Base-by-base conservation (phyloP, 495 filamentous ascomycete species). In the Thozetella sp. region DNA sequence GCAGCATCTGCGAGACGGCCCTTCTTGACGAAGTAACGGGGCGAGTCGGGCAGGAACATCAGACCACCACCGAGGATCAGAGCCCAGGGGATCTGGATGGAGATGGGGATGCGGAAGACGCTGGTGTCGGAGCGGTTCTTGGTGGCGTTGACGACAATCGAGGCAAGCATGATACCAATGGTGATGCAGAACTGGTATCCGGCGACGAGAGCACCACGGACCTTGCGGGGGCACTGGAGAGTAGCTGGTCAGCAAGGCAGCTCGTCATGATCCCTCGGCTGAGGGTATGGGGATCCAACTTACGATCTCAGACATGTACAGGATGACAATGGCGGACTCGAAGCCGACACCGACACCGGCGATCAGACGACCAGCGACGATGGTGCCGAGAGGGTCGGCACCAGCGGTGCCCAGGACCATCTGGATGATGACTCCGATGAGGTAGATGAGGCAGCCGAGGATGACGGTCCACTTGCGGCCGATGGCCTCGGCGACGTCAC, bases 101-200 rank as follows among this genome's bases (percentile, higher is more conserved):
- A 85, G 61, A 90, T 89, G 27, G 89, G 89, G 56, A 92, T 91
- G 27, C 88, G 85, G 80, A 91, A 91, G 9, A 82, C 82, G 59
- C 84, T 85, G 25, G 82, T 86, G 69, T 90, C 85, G 22, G 59
- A 68, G 60, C 85, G 83, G 59, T 82, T 57, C 74, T 88, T 63
- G 20, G 88, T 92, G 43, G 67, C 88, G 68, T 92, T 91, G 74
- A 86, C 83, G 65, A 93, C 83, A 66, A 85, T 88, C 2, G 88
- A 86, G 0, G 90, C 90, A 51, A 92, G 67, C 72, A 93, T 81
- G 65, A 93, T 76, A 74, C 88, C 89, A 58, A 92, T 85, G 53
- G 88, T 91, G 70, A 91, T 84, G 73, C 86, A 89, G 79, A 92
- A 91, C 66, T 92, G 89, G 77, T 91, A 92, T 22, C 86, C 86